Evolutionary conservation across 768 basidiomycete genomes (phyloP).

Genomic region (Kockovaella imperatae): DNA sequence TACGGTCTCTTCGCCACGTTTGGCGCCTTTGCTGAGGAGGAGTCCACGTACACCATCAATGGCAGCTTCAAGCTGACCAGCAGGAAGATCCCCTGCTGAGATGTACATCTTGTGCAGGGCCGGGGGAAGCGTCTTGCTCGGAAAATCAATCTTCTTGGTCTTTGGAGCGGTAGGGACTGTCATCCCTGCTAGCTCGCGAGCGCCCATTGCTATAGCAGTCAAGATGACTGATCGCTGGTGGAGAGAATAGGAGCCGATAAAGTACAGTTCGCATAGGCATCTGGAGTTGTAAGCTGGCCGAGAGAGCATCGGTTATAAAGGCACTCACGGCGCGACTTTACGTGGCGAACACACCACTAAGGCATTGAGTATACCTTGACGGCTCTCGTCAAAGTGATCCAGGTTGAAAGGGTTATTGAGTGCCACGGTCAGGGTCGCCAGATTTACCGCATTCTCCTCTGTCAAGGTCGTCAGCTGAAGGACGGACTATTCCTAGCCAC

Average conservation of each 20-base stretch:
- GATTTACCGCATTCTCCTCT: conserved; percentile 81
- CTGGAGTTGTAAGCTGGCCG: conserved; percentile 46
- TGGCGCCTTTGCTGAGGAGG: conserved; percentile 58
- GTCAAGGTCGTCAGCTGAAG: conserved; percentile 2
- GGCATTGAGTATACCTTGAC: conserved; percentile 69
- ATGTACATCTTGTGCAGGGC: conserved; percentile 64
- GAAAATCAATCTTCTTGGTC: conserved; percentile 52
- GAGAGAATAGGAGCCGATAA: conserved; percentile 83
- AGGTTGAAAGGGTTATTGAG: conserved; percentile 81
- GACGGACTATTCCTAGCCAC: neutral
- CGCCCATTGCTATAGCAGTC: conserved; percentile 76
- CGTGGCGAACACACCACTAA: conserved; percentile 71
- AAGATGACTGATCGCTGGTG: conserved; percentile 77
- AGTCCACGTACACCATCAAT: conserved; percentile 58
- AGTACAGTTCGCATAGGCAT: conserved; percentile 81
- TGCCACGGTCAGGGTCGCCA: conserved; percentile 63
- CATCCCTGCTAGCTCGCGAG: conserved; percentile 66
- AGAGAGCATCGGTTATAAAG: neutral
- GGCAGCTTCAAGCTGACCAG: conserved; percentile 52
- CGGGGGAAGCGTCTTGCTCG: conserved; percentile 70
- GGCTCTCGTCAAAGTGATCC: conserved; percentile 63
- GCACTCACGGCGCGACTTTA: conserved; percentile 69
- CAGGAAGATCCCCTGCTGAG: conserved; percentile 43
- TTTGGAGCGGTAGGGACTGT: conserved; percentile 39
- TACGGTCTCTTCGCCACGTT: conserved; percentile 52